Evolutionary conservation across 2,329 filamentous ascomycete genomes (phyloP).

Genomic region (Raffaelea deltoideospora): DNA sequence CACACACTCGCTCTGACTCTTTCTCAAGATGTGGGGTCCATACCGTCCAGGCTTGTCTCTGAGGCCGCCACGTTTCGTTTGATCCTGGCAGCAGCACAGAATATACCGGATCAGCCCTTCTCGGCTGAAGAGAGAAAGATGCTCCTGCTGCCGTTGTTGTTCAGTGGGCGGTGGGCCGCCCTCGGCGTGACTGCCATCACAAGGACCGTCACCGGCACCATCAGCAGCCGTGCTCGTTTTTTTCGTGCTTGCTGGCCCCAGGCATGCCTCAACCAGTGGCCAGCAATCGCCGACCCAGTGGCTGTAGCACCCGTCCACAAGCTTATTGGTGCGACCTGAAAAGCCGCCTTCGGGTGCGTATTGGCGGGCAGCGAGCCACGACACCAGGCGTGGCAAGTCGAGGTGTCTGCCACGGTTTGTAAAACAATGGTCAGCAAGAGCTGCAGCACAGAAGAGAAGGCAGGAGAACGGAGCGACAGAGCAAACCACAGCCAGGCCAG

Average conservation of each 20-base stretch:
- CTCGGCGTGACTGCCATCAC: neutral
- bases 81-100: slow-evolving; percentile 71
- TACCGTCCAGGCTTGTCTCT: slow-evolving; percentile 88
- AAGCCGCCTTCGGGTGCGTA: slow-evolving; percentile 86
- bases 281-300: slow-evolving; percentile 96
- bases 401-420: slow-evolving; percentile 58
- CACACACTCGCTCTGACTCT: too few relatives aligned
- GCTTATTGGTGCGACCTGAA: slow-evolving; percentile 87
- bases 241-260: too few relatives aligned
- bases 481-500: too few relatives aligned
- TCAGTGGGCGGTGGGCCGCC: slow-evolving; percentile 15
- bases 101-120: slow-evolving; percentile 83
- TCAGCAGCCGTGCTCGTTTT: too few relatives aligned
- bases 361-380: slow-evolving; percentile 83
- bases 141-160: too few relatives aligned
- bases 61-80: slow-evolving; percentile 57
- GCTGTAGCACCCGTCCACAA: slow-evolving; percentile 96
- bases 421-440: slow-evolving; percentile 4
- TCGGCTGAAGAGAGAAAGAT: slow-evolving; percentile 63
- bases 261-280: slow-evolving; percentile 71
- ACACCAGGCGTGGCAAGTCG: slow-evolving; percentile 59
- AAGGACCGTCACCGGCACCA: too few relatives aligned
- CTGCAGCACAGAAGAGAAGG: neutral
- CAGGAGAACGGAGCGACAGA: too few relatives aligned
- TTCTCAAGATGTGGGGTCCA: slow-evolving; percentile 21